Evolutionary conservation across 768 basidiomycete species (phyloP).

Genomic region (Flagelloscypha sp.): DNA sequence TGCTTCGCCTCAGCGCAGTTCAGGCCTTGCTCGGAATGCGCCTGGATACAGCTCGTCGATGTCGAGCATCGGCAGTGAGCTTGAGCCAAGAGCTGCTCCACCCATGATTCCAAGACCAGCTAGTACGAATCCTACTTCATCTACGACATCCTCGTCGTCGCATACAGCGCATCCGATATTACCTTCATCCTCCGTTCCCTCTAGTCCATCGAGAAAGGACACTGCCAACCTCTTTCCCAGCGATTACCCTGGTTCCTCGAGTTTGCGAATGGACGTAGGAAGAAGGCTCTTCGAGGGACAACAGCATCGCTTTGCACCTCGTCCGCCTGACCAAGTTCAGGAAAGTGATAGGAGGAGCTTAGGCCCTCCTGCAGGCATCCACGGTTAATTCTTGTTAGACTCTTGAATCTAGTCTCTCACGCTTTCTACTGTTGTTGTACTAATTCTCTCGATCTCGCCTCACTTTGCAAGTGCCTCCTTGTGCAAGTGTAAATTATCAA

Average conservation of each 20-base stretch:
- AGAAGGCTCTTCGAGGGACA: slow-evolving; percentile 67
- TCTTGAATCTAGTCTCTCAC: no score
- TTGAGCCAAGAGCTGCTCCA: slow-evolving; percentile 12
- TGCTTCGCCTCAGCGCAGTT: not conserved
- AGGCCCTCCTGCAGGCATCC: slow-evolving; percentile 6
- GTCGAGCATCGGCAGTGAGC: slow-evolving; percentile 30
- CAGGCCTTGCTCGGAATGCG: slow-evolving; percentile 18
- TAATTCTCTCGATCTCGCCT: no score
- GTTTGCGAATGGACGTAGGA: slow-evolving; percentile 56
- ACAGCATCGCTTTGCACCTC: slow-evolving; percentile 38
- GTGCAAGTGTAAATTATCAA: no score
- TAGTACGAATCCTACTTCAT: slow-evolving; percentile 9
- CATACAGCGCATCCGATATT: slow-evolving; percentile 24
- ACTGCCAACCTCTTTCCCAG: slow-evolving; percentile 4
- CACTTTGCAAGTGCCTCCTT: no score
- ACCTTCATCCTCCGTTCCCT: slow-evolving; percentile 14
- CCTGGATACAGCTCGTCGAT: slow-evolving; percentile 35
- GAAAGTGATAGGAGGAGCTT: slow-evolving; percentile 6
- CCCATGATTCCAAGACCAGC: slow-evolving; percentile 4
- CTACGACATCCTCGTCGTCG: slow-evolving; percentile 26
- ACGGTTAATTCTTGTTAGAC: no score
- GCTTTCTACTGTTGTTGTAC: slow-evolving; percentile 38
- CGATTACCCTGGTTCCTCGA: slow-evolving; percentile 18
- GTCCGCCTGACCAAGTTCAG: not conserved
- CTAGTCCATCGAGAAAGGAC: slow-evolving; percentile 6